A percentile compares a stretch with the other conserved stretches of the same genome.
These are phyloP conservation scores for Hibiscus trionum DNA, from an alignment of 345 rosid genomes.

Conservation along the genomic window DNA sequence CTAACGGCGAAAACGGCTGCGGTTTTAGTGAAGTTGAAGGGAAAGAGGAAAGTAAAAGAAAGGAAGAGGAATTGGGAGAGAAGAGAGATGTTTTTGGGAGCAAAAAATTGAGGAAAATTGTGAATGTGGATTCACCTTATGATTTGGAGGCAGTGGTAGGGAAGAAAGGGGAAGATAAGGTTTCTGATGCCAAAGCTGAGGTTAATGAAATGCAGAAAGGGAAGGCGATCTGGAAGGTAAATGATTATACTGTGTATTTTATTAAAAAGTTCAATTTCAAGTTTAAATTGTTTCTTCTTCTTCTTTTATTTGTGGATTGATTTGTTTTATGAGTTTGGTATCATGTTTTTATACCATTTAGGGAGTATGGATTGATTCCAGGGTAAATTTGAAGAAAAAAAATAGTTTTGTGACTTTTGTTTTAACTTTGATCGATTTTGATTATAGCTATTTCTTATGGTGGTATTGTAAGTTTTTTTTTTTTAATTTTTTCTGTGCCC, in stretches of 20 bases:
- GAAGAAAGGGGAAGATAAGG: conserved; percentile 16
- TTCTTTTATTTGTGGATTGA: not conserved
- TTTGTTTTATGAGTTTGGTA: not conserved
- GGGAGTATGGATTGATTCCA: not conserved
- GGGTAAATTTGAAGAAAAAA: not conserved
- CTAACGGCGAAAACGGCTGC: not conserved
- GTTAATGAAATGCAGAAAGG: conserved; percentile 15
- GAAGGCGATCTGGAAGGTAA: conserved; percentile 40
- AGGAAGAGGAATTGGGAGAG: conserved; percentile 33
- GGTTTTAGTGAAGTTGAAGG: conserved; percentile 14
- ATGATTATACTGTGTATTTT: conserved; percentile 67
- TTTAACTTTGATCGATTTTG: not conserved
- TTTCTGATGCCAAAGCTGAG: conserved; percentile 5
- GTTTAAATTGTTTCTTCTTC: not conserved
- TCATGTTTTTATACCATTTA: not conserved
- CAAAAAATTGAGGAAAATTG: conserved; percentile 60
- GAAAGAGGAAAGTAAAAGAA: conserved; percentile 46
- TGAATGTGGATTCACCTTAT: conserved; percentile 60
- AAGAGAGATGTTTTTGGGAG: conserved; percentile 66
- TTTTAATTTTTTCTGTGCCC: too few relatives aligned
- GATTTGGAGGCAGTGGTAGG: conserved; percentile 19
- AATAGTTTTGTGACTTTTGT: too few relatives aligned
- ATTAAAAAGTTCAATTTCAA: conserved; percentile 55
- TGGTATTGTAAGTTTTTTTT: not conserved
- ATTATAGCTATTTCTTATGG: not conserved